A percentile compares a stretch with the other conserved stretches of the same genome.
Conservation (phyloP, 495 filamentous ascomycete genomes). For the Aspergillus indologenus region DNA sequence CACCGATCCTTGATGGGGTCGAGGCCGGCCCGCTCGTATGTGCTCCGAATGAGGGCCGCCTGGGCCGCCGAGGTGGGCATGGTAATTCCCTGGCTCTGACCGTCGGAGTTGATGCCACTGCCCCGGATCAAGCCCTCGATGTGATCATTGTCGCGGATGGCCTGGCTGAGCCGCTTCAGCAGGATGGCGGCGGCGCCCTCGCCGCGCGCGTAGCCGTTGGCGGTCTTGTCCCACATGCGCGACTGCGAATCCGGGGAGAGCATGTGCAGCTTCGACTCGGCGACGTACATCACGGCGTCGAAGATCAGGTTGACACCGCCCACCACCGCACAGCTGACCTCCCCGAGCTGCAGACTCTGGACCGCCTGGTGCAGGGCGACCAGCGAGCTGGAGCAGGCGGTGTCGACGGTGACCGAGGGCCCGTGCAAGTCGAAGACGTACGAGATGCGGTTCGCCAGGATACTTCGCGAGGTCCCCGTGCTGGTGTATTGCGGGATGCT, state of each 20-base stretch:
- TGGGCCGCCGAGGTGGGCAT: conserved; percentile 36
- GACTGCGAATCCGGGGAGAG: conserved; percentile 14
- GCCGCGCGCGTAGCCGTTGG: conserved; percentile 47
- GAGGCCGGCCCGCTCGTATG: conserved; percentile 35
- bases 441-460: conserved; percentile 53
- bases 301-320: conserved; percentile 41
- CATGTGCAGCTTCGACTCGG: neutral
- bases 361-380: conserved; percentile 42
- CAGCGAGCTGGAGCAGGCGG: conserved; percentile 55
- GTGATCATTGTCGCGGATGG: conserved; percentile 34
- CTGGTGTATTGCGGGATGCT: conserved; percentile 44
- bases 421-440: conserved; percentile 58
- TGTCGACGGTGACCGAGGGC: conserved; percentile 56
- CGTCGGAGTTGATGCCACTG: conserved; percentile 39
- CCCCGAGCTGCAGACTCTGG: conserved; percentile 39
- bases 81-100: conserved; percentile 49
- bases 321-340: conserved; percentile 34
- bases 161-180: conserved; percentile 35
- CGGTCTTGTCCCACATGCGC: conserved; percentile 41
- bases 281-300: conserved; percentile 23
- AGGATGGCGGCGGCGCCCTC: conserved; percentile 42
- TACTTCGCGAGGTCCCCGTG: conserved; percentile 48
- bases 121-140: conserved; percentile 40
- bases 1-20: conserved; percentile 29
- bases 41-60: conserved; percentile 27